Percentiles rank a stretch among this genome's conserved stretches.
Conservation (phyloP, 257 asterid genomes). For the Nicotiana attenuata region DNA sequence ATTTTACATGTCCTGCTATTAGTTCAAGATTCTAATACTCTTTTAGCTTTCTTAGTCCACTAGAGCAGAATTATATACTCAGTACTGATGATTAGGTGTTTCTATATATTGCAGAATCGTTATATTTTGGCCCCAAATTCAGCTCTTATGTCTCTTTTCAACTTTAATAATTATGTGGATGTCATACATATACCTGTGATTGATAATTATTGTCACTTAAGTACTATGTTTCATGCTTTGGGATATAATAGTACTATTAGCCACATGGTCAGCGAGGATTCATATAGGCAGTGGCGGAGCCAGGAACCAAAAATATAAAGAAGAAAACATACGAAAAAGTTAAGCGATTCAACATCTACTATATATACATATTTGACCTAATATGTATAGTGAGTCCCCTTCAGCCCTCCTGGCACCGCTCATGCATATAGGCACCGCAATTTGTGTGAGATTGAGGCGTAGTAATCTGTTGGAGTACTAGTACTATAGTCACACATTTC, state of each 20-base stretch:
- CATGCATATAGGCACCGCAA: too few species aligned
- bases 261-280: not conserved
- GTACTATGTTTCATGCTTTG: not conserved
- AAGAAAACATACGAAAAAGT: too few species aligned
- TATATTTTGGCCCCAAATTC: not conserved
- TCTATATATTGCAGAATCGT: not conserved
- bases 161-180: not conserved
- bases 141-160: not conserved
- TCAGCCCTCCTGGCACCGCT: too few species aligned
- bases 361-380: too few species aligned
- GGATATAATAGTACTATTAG: not conserved
- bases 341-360: too few species aligned
- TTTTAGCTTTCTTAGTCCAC: not conserved
- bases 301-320: too few species aligned
- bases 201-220: not conserved
- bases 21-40: not conserved
- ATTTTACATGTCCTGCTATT: not conserved
- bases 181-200: not conserved
- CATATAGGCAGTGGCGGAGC: not conserved
- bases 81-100: not conserved
- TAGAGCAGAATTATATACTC: not conserved
- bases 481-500: not conserved
- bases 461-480: not conserved
- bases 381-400: too few species aligned
- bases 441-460: not conserved